Conservation (phyloP, 2,329 filamentous ascomycete genomes). For the Monilinia fructicola region DNA sequence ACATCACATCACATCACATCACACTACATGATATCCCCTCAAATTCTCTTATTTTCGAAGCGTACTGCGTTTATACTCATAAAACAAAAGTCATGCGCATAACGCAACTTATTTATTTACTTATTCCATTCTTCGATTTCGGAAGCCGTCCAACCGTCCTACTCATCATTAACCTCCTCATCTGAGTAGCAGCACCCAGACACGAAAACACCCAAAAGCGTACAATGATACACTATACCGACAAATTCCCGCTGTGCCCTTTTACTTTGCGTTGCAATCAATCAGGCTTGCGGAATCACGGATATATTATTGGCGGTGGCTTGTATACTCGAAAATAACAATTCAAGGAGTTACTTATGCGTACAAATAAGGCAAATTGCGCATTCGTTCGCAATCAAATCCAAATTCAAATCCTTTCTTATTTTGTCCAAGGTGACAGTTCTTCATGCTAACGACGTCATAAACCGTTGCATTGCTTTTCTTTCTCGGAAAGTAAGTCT, state of each 20-base stretch:
- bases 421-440: neutral
- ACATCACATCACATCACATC: constrained; percentile 6
- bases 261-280: neutral
- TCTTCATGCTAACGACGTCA: neutral
- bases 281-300: neutral
- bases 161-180: neutral
- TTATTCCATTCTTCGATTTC: neutral
- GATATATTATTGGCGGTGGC: neutral
- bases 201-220: neutral
- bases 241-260: constrained; percentile 2
- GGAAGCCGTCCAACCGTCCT: neutral
- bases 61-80: constrained; percentile 14
- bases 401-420: neutral
- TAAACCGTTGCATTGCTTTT: neutral
- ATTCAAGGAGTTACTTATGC: constrained; percentile 1
- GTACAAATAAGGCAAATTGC: neutral
- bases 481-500: neutral
- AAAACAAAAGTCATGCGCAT: constrained; percentile 18
- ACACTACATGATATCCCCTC: constrained; percentile 11
- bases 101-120: neutral
- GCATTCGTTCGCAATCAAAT: constrained; percentile 1
- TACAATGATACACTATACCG: neutral
- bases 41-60: neutral
- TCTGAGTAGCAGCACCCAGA: constrained; percentile 9
- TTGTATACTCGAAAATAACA: constrained; percentile 2